These are phyloP conservation scores for Boletellus deceptivus DNA, from an alignment of 1,284 basidiomycete genomes.

Conservation along the genomic window DNA sequence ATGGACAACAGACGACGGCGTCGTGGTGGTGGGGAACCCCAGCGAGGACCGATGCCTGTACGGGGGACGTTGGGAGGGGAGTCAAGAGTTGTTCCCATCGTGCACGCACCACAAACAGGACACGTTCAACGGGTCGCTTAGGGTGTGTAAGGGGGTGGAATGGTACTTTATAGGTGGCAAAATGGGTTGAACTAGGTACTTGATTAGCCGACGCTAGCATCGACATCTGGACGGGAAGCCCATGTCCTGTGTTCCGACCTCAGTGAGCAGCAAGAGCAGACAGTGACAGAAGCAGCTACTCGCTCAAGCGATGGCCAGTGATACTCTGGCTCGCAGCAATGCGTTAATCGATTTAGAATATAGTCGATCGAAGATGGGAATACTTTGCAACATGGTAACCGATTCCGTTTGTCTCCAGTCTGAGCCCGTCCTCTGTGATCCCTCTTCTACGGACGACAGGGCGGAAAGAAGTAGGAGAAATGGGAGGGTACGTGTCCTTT, in stretches of 20 bases:
- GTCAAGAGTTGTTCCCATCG: slow-evolving; percentile 25
- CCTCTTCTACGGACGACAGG: slow-evolving; percentile 12
- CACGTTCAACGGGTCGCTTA: neutral
- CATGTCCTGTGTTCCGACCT: neutral
- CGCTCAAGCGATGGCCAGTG: neutral
- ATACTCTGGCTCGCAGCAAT: neutral
- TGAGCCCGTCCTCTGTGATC: slow-evolving; percentile 42
- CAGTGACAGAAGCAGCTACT: neutral
- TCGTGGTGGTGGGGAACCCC: slow-evolving; percentile 1
- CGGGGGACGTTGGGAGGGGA: slow-evolving; percentile 24
- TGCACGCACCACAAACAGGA: slow-evolving; percentile 17
- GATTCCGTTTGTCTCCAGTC: slow-evolving; percentile 38
- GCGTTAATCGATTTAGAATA: slow-evolving; percentile 5
- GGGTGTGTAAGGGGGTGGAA: neutral
- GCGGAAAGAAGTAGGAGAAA: slow-evolving; percentile 30
- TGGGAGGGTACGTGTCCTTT: slow-evolving; percentile 53
- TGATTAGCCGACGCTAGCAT: neutral
- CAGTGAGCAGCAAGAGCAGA: neutral
- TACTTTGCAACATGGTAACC: slow-evolving; percentile 59
- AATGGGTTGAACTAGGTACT: neutral
- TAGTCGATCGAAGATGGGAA: slow-evolving; percentile 27
- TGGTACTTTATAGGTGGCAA: neutral
- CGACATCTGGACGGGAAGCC: neutral
- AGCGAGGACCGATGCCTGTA: slow-evolving; percentile 25
- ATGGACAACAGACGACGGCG: slow-evolving; percentile 9